Conservation (phyloP, 1,284 basidiomycete species). For the Erythrobasidium hasegawianum region DNA sequence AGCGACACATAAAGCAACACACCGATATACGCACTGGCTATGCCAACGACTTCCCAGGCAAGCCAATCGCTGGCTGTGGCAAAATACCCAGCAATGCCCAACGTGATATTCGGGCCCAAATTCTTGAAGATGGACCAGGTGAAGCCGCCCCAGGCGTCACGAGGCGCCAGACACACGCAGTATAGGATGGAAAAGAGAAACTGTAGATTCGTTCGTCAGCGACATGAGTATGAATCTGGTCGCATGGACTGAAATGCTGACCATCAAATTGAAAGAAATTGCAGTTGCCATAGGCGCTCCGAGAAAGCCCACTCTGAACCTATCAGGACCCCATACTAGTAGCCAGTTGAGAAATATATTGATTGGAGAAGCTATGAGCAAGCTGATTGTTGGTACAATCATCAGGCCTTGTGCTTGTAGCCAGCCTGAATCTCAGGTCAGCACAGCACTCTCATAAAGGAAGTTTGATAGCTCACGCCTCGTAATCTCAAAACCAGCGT, state of each 20-base stretch:
- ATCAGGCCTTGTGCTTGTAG: constrained; percentile 63
- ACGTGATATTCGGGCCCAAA: constrained; percentile 65
- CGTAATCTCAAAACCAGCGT: constrained; percentile 54
- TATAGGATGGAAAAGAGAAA: constrained; percentile 63
- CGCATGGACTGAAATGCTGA: constrained; percentile 48
- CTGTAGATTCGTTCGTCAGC: constrained; percentile 27
- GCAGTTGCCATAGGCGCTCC: constrained; percentile 89
- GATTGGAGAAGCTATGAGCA: constrained; percentile 76
- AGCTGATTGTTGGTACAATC: constrained; percentile 77
- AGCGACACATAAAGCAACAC: not conserved
- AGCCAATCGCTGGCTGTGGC: constrained; percentile 77
- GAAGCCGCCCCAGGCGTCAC: constrained; percentile 80
- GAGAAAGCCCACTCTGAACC: constrained; percentile 75
- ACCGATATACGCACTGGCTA: constrained; percentile 51
- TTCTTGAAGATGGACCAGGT: constrained; percentile 63
- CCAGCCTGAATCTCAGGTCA: constrained; percentile 33
- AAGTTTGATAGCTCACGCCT: too few species aligned
- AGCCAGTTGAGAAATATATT: constrained; percentile 80
- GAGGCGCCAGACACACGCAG: constrained; percentile 67
- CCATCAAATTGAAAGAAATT: constrained; percentile 80
- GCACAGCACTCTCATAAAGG: not conserved
- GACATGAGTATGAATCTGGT: not conserved
- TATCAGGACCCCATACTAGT: constrained; percentile 57
- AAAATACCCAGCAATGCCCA: constrained; percentile 67
- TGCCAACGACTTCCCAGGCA: constrained; percentile 45